Base-by-base conservation (phyloP, 1,139 yeast species). In the Diutina pseudorugosa region DNA sequence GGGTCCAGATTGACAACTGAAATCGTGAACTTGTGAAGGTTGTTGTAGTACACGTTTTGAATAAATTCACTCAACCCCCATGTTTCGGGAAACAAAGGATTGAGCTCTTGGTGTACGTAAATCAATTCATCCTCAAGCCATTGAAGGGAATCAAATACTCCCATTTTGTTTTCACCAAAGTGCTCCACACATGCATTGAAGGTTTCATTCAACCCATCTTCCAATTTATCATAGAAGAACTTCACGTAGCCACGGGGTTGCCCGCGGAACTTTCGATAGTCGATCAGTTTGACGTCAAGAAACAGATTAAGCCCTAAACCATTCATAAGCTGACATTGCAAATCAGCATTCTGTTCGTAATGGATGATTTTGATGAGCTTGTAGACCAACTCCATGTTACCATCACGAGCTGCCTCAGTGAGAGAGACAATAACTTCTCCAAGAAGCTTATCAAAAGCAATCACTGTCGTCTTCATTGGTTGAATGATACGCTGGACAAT, bases 51-150 rank as follows among this genome's bases (percentile, higher is more conserved):
- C 57, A 82, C 80, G 18, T 75, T 72, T 58, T 83, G 83, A 53
- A 83, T 79, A 55, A 77, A 78, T 23, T 75, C 71, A 59, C 82
- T 80, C 30, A 91, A 73, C 51, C 81, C 75, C 98, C 98, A 93
- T 54, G 77, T 72, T 11, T 60, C 57, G 0, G 87, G 84, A 33
- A 95, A 90, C 52, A 83, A 73, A n/a, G 71, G 72, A 2, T 75
- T 66, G 50, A 89, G 68, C 21, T 80, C 80, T 43, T 77, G 77
- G 53, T 79, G 76, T 1, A 85, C 88, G 55, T 83, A 76, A 36
- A 76, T 68, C 55, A 93, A 68, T 61, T 93, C 98, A 57, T 85
- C 84, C 63, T 85, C 90, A 19, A 91, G 77, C 94, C 97, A 91
- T 54, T 82, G 84, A 52, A 91, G 69, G 57, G 85, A 82, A 45